Evolutionary conservation across 768 basidiomycete species (phyloP), one percentile per base, ranked within the genome.

Genomic region (Pluteus cervinus): DNA sequence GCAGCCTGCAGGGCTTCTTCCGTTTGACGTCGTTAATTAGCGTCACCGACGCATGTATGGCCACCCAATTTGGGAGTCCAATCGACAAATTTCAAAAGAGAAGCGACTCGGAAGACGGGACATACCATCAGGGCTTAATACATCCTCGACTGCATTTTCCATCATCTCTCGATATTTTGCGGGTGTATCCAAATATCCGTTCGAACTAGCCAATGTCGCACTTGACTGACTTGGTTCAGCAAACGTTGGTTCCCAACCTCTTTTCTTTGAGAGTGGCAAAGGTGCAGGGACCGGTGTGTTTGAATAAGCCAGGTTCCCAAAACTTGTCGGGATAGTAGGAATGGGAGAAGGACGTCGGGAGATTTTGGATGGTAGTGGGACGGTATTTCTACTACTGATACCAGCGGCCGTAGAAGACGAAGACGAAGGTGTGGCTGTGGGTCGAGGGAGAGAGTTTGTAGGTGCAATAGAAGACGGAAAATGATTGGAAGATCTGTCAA

Each of bases 191-290:
- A 86, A 69, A 56, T 81, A 83, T 20, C 82, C 85, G 41, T 55
- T 65, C 4, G 77, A 71, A 2, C 73, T 78, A 3, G 76, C 57
- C 3, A 73, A 56, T 3, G 68, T 75, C 32, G 75, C 62, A 33
- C 68, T 56, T 5, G 76, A 73, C 50, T 51, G 64, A 52, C 73
- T 78, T 7, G 71, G 71, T 44, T 75, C 77, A 29, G 74, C 65
- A 39, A 64, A 67, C 1, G 73, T 65, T 4, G 86, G 84, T 26
- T 77, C 75, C 86, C 86, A 87, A 21, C 80, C 81, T 54, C 86
- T 63, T 56, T 85, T 85, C 36, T 73, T 64, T 3, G 72, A 66
- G 26, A 68, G 46, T 26, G 48, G 44, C 32, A 50, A 45, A n/a
- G 47, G 40, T 33, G 46, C 50, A 25, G 45, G 20, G 28, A 11